A percentile compares a stretch with the other conserved stretches of the same genome.
Conservation (phyloP, 768 basidiomycete genomes). For the Obba rivulosa region DNA sequence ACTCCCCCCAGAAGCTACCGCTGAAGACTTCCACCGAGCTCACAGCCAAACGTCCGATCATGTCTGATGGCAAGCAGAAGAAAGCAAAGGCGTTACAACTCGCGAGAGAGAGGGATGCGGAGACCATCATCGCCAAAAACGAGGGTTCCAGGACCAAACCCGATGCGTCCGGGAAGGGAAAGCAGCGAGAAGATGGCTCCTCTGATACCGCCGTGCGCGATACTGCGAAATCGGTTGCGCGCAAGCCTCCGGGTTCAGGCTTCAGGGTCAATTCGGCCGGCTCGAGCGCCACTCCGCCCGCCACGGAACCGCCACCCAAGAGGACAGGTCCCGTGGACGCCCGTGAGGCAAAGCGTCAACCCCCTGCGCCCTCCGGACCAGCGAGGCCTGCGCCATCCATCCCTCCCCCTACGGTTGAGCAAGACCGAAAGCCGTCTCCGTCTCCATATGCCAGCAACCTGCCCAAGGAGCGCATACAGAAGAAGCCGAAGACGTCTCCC, state of each 20-base stretch:
- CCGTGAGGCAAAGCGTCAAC: constrained; percentile 22
- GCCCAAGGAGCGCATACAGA: constrained; percentile 10
- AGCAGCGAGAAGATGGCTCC: constrained; percentile 10
- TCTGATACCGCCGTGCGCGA: constrained; percentile 10
- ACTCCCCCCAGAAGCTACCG: background rate
- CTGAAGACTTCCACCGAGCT: constrained; percentile 3
- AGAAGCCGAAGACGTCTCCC: constrained; percentile 20
- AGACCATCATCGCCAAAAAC: constrained; percentile 41
- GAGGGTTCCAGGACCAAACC: constrained; percentile 29
- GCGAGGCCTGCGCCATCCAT: constrained; percentile 28
- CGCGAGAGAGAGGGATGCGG: constrained; percentile 10
- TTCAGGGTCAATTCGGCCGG: constrained; percentile 34
- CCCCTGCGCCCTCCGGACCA: constrained; percentile 28
- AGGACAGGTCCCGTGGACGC: constrained; percentile 22
- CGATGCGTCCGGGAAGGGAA: constrained; percentile 10
- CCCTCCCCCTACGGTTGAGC: constrained; percentile 15
- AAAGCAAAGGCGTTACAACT: constrained; percentile 14
- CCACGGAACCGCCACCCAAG: constrained; percentile 15
- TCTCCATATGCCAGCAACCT: too few species aligned
- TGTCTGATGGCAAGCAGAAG: constrained; percentile 23
- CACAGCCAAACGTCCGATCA: constrained; percentile 39
- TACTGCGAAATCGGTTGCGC: constrained; percentile 14
- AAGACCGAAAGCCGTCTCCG: constrained; percentile 5
- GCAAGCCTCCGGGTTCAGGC: constrained; percentile 45
- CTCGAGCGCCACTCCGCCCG: constrained; percentile 12